Conservation (phyloP, 2,329 filamentous ascomycete species). For the Colletotrichum horii region DNA sequence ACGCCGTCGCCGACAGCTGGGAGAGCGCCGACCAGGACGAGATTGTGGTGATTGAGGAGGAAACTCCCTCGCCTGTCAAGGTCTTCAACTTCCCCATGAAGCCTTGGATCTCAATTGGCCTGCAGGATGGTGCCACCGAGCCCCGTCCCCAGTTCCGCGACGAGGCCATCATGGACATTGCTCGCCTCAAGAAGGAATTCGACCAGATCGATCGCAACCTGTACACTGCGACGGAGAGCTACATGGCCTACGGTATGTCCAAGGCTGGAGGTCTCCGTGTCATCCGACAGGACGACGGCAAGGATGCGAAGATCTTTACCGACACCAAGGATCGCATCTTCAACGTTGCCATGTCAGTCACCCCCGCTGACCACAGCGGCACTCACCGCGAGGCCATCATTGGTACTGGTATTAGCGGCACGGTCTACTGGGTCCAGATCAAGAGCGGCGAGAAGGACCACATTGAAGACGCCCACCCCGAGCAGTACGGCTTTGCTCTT, state of each 20-base stretch:
- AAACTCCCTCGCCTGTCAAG: conserved; percentile 68
- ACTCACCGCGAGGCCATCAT: conserved; percentile 81
- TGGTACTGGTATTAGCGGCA: conserved; percentile 91
- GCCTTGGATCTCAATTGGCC: conserved; percentile 89
- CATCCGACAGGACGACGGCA: conserved; percentile 92
- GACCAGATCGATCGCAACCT: conserved; percentile 96
- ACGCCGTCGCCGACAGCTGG: conserved; percentile 83
- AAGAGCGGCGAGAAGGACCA: conserved; percentile 79
- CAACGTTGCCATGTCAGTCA: conserved; percentile 84
- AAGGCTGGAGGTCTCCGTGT: conserved; percentile 93
- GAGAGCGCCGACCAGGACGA: conserved; percentile 83
- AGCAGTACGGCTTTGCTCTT: conserved; percentile 86
- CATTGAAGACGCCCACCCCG: conserved; percentile 78
- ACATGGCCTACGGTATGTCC: conserved; percentile 93
- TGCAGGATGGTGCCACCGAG: conserved; percentile 64
- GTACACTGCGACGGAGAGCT: conserved; percentile 85
- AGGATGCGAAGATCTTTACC: conserved; percentile 89
- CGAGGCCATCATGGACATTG: conserved; percentile 88
- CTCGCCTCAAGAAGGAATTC: conserved; percentile 94
- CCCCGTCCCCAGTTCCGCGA: conserved; percentile 71
- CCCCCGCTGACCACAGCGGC: conserved; percentile 58
- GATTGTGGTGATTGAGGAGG: conserved; percentile 69
- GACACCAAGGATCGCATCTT: conserved; percentile 93
- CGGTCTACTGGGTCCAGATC: conserved; percentile 93
- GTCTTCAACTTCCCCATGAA: conserved; percentile 97